Evolutionary conservation across 768 basidiomycete species (phyloP).

Genomic region (Leccinum truebloodii): DNA sequence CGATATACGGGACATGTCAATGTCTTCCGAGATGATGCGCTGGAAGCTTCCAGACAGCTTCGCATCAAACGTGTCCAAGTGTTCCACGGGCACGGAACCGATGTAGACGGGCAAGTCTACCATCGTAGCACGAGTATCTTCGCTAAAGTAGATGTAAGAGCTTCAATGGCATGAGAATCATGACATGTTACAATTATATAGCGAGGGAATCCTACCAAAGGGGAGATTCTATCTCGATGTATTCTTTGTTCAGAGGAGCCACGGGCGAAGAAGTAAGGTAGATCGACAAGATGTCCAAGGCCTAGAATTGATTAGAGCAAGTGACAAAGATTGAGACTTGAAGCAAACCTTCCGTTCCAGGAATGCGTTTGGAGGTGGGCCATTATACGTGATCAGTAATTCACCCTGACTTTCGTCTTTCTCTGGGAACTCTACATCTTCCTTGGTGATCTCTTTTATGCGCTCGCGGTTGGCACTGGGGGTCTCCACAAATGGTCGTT

Average conservation of each 20-base stretch:
- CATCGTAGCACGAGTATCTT: constrained; percentile 70
- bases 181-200: neutral
- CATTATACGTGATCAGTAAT: constrained; percentile 72
- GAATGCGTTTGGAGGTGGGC: constrained; percentile 71
- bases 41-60: constrained; percentile 68
- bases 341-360: constrained; percentile 64
- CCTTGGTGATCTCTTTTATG: constrained; percentile 53
- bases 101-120: constrained; percentile 77
- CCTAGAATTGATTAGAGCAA: constrained; percentile 43
- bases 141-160: constrained; percentile 83
- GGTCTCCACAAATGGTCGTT: constrained; percentile 92
- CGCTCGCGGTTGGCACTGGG: constrained; percentile 61
- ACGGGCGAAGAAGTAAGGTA: constrained; percentile 87
- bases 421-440: constrained; percentile 91
- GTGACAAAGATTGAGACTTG: neutral
- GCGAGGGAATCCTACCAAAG: constrained; percentile 58
- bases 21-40: constrained; percentile 68
- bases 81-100: constrained; percentile 80
- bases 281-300: constrained; percentile 79
- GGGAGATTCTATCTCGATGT: constrained; percentile 87
- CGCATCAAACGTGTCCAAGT: constrained; percentile 69
- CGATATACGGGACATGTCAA: constrained; percentile 89
- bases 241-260: constrained; percentile 87
- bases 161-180: constrained; percentile 39
- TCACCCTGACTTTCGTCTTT: constrained; percentile 96